These are phyloP conservation scores for Orbilia oligospora DNA, from an alignment of 2,329 filamentous ascomycete genomes.

Conservation along the genomic window DNA sequence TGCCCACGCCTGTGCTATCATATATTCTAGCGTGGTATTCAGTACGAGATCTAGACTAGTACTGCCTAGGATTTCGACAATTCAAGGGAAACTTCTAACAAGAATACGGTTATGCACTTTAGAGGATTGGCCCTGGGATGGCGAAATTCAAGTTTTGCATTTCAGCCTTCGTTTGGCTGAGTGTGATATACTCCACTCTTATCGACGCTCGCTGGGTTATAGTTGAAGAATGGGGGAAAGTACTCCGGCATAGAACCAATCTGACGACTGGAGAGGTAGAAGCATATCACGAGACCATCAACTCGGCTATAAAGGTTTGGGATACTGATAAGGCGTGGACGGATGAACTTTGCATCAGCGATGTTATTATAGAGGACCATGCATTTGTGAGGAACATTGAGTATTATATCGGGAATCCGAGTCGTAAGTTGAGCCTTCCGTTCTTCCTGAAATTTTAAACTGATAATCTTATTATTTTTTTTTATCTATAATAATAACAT, in stretches of 20 bases:
- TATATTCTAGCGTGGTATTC: not conserved
- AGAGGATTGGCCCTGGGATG: not conserved
- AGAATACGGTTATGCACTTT: not conserved
- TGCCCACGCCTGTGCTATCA: not conserved
- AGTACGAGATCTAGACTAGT: no score
- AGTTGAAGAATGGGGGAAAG: conserved; percentile 33
- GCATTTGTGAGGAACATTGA: conserved; percentile 19
- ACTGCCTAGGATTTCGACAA: no score
- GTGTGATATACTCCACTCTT: not conserved
- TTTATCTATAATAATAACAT: no score
- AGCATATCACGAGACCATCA: not conserved
- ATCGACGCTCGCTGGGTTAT: conserved; percentile 34
- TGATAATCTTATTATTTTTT: no score
- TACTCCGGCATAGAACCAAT: not conserved
- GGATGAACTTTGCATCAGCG: conserved; percentile 34
- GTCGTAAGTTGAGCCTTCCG: conserved; percentile 27
- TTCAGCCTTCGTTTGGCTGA: not conserved
- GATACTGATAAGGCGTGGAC: conserved; percentile 31
- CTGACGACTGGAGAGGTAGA: not conserved
- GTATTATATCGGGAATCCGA: conserved; percentile 31
- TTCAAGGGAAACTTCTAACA: not conserved
- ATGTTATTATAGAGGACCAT: conserved; percentile 20
- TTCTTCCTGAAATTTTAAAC: not conserved
- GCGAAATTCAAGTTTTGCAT: not conserved
- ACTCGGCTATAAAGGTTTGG: conserved; percentile 13